Percentiles rank a stretch among this genome's conserved stretches.
Evolutionary conservation across 192 early-diverging fungal genomes (phyloP).

Genomic region (Oehlia diaphana): DNA sequence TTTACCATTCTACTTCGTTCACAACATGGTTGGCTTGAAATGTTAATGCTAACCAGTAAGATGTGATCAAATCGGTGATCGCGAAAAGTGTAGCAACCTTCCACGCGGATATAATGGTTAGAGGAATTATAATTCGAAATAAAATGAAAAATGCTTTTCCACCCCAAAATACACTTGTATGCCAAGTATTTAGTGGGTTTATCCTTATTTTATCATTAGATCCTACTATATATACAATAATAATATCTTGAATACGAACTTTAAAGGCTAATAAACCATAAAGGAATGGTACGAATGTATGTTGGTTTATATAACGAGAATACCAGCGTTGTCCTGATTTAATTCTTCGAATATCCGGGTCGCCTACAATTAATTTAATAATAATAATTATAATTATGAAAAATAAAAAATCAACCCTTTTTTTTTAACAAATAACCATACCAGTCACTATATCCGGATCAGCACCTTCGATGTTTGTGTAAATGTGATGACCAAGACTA

Average conservation of each 20-base stretch:
- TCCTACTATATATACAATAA: conserved; percentile 50
- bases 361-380: neutral
- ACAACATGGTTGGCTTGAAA: conserved; percentile 67
- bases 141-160: conserved; percentile 56
- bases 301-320: conserved; percentile 49
- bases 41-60: conserved; percentile 54
- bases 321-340: conserved; percentile 54
- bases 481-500: conserved; percentile 57
- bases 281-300: conserved; percentile 49
- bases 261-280: conserved; percentile 56
- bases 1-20: conserved; percentile 51
- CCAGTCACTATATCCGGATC: conserved; percentile 54
- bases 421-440: conserved; percentile 1
- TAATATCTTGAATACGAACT: conserved; percentile 52
- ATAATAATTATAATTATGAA: neutral
- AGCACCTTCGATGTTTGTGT: conserved; percentile 56
- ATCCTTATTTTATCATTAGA: conserved; percentile 51
- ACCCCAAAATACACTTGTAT: conserved; percentile 56
- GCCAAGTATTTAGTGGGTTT: conserved; percentile 46
- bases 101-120: conserved; percentile 34
- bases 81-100: conserved; percentile 46
- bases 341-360: conserved; percentile 56
- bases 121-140: conserved; percentile 49
- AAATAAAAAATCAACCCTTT: too few species aligned
- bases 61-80: conserved; percentile 47